Evolutionary conservation across 371 early-diverging fungal genomes (phyloP).

Genomic region (Mortierella sp.): DNA sequence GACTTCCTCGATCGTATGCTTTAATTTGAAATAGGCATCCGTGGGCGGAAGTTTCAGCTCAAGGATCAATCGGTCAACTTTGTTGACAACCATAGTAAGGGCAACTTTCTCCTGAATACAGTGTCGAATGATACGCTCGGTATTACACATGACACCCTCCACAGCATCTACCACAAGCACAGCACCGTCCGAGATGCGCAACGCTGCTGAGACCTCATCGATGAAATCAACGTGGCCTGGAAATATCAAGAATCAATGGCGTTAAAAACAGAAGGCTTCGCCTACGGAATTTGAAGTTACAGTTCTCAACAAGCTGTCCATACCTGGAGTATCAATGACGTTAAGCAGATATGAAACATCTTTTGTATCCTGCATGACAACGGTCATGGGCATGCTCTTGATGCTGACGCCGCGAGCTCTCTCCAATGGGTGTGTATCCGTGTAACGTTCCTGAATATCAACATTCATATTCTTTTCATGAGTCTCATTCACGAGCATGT

Average conservation of each 20-base stretch:
- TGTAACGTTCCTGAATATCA: constrained; percentile 82
- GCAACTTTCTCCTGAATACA: constrained; percentile 85
- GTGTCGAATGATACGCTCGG: constrained; percentile 90
- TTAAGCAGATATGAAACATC: constrained; percentile 93
- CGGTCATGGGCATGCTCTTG: constrained; percentile 94
- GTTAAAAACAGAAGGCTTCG: neutral
- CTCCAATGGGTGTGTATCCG: constrained; percentile 94
- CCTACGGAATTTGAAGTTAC: neutral
- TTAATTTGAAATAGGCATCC: constrained; percentile 97
- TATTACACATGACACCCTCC: constrained; percentile 97
- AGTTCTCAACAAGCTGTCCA: neutral
- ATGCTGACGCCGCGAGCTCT: constrained; percentile 91
- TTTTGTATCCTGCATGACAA: constrained; percentile 88
- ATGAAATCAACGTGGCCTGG: constrained; percentile 93
- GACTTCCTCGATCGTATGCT: constrained; percentile 95
- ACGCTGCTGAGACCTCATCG: constrained; percentile 92
- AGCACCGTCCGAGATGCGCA: constrained; percentile 92
- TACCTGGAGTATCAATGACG: constrained; percentile 95
- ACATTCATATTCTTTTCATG: constrained; percentile 77
- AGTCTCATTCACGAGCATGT: constrained; percentile 92
- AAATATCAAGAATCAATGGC: neutral
- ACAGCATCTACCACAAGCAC: constrained; percentile 97
- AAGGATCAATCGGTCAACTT: constrained; percentile 95
- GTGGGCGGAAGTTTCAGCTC: constrained; percentile 96
- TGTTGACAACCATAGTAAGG: constrained; percentile 93